Evolutionary conservation across 306 rosid genomes (phyloP).

Genomic region (Cicer judaicum): DNA sequence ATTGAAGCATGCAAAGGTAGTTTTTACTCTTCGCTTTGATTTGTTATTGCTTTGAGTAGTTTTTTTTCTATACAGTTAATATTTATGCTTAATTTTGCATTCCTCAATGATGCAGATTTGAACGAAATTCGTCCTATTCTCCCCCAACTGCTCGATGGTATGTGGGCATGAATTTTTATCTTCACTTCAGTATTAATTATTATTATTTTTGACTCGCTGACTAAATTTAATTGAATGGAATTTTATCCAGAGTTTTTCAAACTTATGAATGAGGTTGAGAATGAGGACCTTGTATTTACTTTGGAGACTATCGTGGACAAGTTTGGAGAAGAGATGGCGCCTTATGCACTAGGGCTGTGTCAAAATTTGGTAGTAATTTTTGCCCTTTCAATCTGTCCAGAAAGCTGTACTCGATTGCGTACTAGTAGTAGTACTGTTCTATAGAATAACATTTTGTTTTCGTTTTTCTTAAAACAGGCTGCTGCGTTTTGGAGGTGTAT

Average conservation of each 20-base stretch:
- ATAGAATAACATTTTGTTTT: neutral
- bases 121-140: constrained; percentile 95
- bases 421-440: neutral
- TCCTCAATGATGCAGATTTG: constrained; percentile 67
- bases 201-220: constrained; percentile 38
- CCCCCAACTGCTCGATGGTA: constrained; percentile 97
- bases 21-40: neutral
- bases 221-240: constrained; percentile 11
- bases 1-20: constrained; percentile 96
- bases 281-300: constrained; percentile 95
- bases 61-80: neutral
- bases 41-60: neutral
- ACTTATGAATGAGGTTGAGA: constrained; percentile 98
- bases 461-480: constrained; percentile 54
- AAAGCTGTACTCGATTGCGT: neutral
- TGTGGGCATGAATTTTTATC: constrained; percentile 34
- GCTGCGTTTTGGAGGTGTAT: constrained; percentile 98
- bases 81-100: neutral
- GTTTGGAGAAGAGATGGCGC: constrained; percentile 99
- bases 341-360: constrained; percentile 95
- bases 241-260: constrained; percentile 79
- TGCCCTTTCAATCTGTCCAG: neutral
- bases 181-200: constrained; percentile 8
- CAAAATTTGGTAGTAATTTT: constrained; percentile 75
- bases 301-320: constrained; percentile 98